Percentiles rank a stretch among this genome's conserved stretches.
phyloP scores from a whole-genome alignment of 2,329 filamentous ascomycete genomes.

The Talaromyces sp. region DNA sequence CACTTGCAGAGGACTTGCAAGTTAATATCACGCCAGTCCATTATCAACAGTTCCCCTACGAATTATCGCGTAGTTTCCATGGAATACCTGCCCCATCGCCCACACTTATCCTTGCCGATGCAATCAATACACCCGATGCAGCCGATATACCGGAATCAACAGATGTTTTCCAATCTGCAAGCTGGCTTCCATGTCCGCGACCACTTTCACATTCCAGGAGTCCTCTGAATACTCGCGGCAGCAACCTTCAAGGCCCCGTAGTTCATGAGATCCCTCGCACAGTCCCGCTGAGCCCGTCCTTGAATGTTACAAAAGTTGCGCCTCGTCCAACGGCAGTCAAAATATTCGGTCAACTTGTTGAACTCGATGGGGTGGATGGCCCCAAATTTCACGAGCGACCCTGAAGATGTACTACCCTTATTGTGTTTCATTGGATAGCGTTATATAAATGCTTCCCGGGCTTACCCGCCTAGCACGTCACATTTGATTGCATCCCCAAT shows the following conservation, averaged over 20 bases:
- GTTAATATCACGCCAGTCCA: background rate
- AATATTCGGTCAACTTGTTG: conserved; percentile 21
- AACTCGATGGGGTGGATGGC: background rate
- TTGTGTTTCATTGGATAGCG: background rate
- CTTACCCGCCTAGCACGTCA: background rate
- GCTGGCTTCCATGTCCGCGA: conserved; percentile 20
- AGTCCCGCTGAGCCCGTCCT: background rate
- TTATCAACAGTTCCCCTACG: background rate
- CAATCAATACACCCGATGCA: background rate
- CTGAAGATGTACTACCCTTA: background rate
- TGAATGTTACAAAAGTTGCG: background rate
- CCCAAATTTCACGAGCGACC: background rate
- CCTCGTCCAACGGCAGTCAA: background rate
- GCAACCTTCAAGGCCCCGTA: background rate
- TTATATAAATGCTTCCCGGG: background rate
- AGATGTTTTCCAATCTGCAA: conserved; percentile 6
- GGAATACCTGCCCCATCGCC: conserved; percentile 7
- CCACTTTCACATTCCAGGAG: background rate
- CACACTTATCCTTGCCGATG: background rate
- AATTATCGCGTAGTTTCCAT: background rate
- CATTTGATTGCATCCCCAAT: too few species aligned
- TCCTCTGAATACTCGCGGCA: background rate
- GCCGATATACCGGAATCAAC: background rate
- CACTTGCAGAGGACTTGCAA: conserved; percentile 23
- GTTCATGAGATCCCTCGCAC: background rate